These are phyloP conservation scores for Camellia oleifera DNA, from an alignment of 179 eudicot genomes.

Conservation along the genomic window DNA sequence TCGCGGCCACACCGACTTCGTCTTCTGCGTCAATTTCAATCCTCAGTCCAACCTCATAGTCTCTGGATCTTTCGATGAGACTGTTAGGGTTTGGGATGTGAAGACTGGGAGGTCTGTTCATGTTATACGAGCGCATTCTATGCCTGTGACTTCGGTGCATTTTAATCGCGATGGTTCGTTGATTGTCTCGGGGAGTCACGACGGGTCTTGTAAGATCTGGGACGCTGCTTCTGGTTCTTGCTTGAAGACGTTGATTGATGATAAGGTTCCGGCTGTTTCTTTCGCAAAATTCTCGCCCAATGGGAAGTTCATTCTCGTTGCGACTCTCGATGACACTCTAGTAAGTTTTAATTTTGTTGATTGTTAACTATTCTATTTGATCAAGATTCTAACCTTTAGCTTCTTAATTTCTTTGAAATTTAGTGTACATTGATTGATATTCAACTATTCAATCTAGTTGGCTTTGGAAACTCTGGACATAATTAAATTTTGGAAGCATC, in stretches of 20 bases:
- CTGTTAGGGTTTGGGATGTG: slow-evolving; percentile 88
- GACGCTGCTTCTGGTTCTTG: slow-evolving; percentile 50
- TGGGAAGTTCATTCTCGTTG: slow-evolving; percentile 90
- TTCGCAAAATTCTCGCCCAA: slow-evolving; percentile 93
- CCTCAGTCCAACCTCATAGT: slow-evolving; percentile 64
- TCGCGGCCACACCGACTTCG: slow-evolving; percentile 63
- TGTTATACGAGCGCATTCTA: slow-evolving; percentile 54
- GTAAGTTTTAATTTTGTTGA: slow-evolving; percentile 34
- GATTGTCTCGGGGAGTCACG: slow-evolving; percentile 78
- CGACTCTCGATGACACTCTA: slow-evolving; percentile 68
- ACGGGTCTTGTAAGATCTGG: slow-evolving; percentile 94
- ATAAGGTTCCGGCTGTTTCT: slow-evolving; percentile 61
- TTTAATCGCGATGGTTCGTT: slow-evolving; percentile 75
- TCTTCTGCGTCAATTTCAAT: slow-evolving; percentile 84
- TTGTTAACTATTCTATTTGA: background rate
- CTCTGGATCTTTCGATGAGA: slow-evolving; percentile 84
- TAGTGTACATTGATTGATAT: no score
- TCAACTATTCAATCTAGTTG: no score
- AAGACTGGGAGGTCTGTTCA: slow-evolving; percentile 59
- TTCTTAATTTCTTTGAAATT: background rate
- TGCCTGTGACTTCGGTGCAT: slow-evolving; percentile 79
- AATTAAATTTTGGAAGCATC: no score
- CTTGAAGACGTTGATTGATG: slow-evolving; percentile 72
- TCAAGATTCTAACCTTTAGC: background rate
- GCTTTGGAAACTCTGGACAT: no score